phyloP scores from a whole-genome alignment of 495 filamentous ascomycete genomes.

The Patellaria atrata region DNA sequence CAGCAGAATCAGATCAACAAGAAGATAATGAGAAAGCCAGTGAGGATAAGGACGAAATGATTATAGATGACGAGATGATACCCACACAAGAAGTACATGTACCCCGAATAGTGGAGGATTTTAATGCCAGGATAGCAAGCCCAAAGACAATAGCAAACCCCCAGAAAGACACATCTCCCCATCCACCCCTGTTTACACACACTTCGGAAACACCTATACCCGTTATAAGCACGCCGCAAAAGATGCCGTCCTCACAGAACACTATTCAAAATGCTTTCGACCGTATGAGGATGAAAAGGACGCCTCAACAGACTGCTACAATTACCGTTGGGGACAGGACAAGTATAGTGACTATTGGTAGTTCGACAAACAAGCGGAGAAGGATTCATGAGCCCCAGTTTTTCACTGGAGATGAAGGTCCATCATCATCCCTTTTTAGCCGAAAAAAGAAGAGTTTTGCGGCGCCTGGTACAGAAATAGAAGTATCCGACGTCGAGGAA shows the following conservation, averaged over 20 bases:
- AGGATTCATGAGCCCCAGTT: conserved; percentile 21
- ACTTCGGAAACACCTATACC: conserved; percentile 7
- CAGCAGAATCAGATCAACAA: too few relatives aligned
- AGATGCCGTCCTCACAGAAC: conserved; percentile 30
- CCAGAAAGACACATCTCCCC: not conserved
- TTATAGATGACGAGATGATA: not conserved
- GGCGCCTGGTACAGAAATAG: conserved; percentile 45
- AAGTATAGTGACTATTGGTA: conserved; percentile 47
- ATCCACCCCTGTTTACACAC: not conserved
- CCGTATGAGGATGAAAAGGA: conserved; percentile 50
- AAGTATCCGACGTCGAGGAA: conserved; percentile 15
- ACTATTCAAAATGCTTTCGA: conserved; percentile 50
- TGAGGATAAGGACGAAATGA: conserved; percentile 1
- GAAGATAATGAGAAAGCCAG: too few relatives aligned
- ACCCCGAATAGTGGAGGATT: conserved; percentile 30
- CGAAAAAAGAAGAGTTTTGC: conserved; percentile 58
- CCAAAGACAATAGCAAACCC: not conserved
- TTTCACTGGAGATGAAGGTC: too few relatives aligned
- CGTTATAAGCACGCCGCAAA: conserved; percentile 10
- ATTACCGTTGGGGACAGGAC: conserved; percentile 79
- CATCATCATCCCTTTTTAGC: too few relatives aligned
- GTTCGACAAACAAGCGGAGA: conserved; percentile 31
- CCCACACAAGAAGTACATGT: too few relatives aligned
- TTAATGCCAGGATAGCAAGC: conserved; percentile 27
- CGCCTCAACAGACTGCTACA: conserved; percentile 59